Base-by-base conservation (phyloP, 225 moss, liverwort and hornwort species). In the Pseudisothecium myosuroides region DNA sequence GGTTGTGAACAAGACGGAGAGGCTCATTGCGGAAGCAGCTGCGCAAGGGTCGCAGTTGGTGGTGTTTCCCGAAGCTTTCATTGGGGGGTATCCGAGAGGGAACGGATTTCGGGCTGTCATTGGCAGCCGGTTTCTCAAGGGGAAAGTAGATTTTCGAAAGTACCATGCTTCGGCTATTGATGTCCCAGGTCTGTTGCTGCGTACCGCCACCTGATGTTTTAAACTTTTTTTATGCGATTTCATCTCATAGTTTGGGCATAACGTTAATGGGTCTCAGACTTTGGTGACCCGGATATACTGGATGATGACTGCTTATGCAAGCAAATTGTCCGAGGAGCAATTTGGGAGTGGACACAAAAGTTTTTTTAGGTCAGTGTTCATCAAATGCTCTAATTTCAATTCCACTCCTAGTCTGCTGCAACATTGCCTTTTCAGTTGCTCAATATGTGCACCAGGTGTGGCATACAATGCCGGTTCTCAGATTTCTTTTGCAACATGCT, bases 21-120 rank as follows among this genome's bases (percentile, higher is more conserved):
- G 95, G 79, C 92, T 94, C 37, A 86, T 96, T 31, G 96, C 87
- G 14, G 94, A 97, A 90, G 94, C 95, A 58, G 91, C 93, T 76
- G 79, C 81, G 45, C 90, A 77, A 82, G 95, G 94, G 36, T 93
- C 95, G 60, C 95, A 95, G 75, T 72, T 97, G 74, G 97, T 95
- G 58, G 92, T 95, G 78, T 97, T 97, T 56, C 95, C 96, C 37
- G 96, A 97, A 92, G 95, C 97, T n/a, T 97, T 96, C 80, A 66
- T 97, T 31, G 96, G 95, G 41, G 96, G 95, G 50, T 97, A 97
- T 88, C 94, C 97, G 58, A 89, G 94, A 39, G 95, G 95, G 9
- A 92, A 90, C 75, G 58, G 86, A 19, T 97, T 97, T 54, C 95
- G 96, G 54, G 94, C 85, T 39, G 81, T 97, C 17, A 86, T 94